Evolutionary conservation across 202 grass and related monocot genomes (phyloP), one percentile per base, ranked within the genome.

Genomic region (Zizania palustris): DNA sequence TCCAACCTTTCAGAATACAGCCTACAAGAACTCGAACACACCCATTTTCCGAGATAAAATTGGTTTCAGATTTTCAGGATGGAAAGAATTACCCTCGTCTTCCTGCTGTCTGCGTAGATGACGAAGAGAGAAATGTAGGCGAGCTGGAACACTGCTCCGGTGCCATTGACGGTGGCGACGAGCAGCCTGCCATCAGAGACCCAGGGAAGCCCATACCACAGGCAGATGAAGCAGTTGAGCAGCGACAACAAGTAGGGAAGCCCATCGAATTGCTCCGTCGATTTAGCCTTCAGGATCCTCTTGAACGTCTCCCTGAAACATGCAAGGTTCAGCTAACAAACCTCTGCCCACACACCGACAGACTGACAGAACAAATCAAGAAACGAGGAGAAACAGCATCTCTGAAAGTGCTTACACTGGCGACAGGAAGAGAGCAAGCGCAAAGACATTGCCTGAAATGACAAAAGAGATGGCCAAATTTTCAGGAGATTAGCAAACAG

Each of bases 181-280:
- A 96, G 79, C 36, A 87, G 16, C 66, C 90, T 82, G 28, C 85
- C 89, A n/a, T 83, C 74, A 10, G 93, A 81, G 70, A 96, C 82
- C 45, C 75, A 90, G 0, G 93, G 93, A 53, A 96, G 87, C 3
- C 89, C 89, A 11, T 96, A 96, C 93, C 93, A 96, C 57, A 96
- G 63, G 87, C 93, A 96, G 80, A 92, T 88, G 66, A 85, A 76
- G 89, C 93, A 96, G 82, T 96, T 92, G 82, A 92, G 84, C 35
- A 96, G 87, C 68, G 93, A 96, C 34, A 88, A 80, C 13, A 96
- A 3, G 60, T 96, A 92, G 0, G 93, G 93, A 34, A 90, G 65
- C 41, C 84, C 93, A 1, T 91, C 90, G 82, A 96, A 96, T 39
- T 86, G 87, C 87, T 96, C 89, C 1, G 87, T 96, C 33, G 93